Evolutionary conservation across 352 stramenopile genomes (phyloP), one percentile per base, ranked within the genome.

Genomic region (Pythium rhizo-oryzae): DNA sequence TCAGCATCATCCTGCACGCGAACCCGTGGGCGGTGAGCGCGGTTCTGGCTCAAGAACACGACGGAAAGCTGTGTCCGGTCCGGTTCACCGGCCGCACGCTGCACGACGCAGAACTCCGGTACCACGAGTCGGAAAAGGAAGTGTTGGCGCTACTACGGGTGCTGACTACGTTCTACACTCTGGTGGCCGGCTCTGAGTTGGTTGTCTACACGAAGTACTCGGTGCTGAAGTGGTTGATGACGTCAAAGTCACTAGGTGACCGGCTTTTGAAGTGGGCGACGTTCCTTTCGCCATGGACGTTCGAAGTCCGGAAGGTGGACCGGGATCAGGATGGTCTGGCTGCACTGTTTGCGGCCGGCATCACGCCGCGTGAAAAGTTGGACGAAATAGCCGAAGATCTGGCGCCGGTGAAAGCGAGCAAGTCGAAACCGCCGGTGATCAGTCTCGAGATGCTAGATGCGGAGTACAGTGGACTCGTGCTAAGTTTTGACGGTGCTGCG

Each of bases 1-100:
- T n/a, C n/a, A n/a, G n/a, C n/a, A 64, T 78, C 15, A 56, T 78
- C 13, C 18, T 71, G 4, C 66, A 77, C 35, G 53, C 72, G 0
- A n/a, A 71, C 67, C 25, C 33, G 18, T 76, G 69, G 73, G 73
- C 62, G 0, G 62, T 75, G 21, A 69, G 69, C 33, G 69, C 73
- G 1, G 65, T 74, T 2, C 41, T 79, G 23, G 62, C 47, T 30
- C 72, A 79, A 39, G 65, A 70, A 30, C 58, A 79, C 21, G 72
- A 76, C 35, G 65, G 69, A 4, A 18, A 66, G 12, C 4, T 79
- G 0, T 50, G 51, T 19, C 62, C 72, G 1, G 61, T 75, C 4
- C 59, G 67, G 4, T 78, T 72, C 37, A 64, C 63, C 8, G 33
- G 47, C 15, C 16, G 56, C 1, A 61, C 56, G 33, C 56, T 70